Base-by-base conservation (phyloP, 2,329 filamentous ascomycete genomes). In the Apiospora hydei region DNA sequence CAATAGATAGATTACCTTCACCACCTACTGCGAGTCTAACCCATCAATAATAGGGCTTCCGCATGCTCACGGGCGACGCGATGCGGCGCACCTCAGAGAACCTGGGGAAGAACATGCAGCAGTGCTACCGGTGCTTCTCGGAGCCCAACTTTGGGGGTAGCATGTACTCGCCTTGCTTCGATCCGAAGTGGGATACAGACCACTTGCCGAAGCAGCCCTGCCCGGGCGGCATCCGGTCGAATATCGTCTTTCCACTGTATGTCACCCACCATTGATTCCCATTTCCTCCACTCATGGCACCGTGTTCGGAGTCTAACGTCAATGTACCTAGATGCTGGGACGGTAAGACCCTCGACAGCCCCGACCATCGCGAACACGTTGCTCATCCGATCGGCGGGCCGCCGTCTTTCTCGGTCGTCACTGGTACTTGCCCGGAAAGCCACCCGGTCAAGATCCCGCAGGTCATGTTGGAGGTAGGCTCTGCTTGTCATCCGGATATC, bases 391-490 rank as follows among this genome's bases (percentile, higher is more conserved):
- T 26, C 7, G 51, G 41, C 26, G 70, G 21, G 34, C 57, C 43
- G 21, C 80, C 79, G 73, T 78, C 74, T 1, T 75, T 84, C 44
- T 64, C 57, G 6, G 76, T 79, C 38, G 44, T 24, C 84, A 78
- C 77, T 88, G 90, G 80, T 84, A 88, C 73, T 83, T 88, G 75
- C 91, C 84, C 83, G 80, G 86, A 74, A 30, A 77, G 78, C 0
- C 79, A 80, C 75, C 79, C 79, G 0, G 77, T 80, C 69, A 74
- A 74, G 72, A 74, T 83, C 47, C 82, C 83, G 43, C 82, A 84
- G 76, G 72, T 84, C 71, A 84, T 84, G 82, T 83, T 82, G 71
- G 82, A 84, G 75, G 78, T 64, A 64, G 10, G 47, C n/a, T 51
- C 6, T 24, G 21, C 21, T 24, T 38, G 30, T 41, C 2, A 16